Conservation (phyloP, 2,329 filamentous ascomycete species). For the Sclerotinia minor region DNA sequence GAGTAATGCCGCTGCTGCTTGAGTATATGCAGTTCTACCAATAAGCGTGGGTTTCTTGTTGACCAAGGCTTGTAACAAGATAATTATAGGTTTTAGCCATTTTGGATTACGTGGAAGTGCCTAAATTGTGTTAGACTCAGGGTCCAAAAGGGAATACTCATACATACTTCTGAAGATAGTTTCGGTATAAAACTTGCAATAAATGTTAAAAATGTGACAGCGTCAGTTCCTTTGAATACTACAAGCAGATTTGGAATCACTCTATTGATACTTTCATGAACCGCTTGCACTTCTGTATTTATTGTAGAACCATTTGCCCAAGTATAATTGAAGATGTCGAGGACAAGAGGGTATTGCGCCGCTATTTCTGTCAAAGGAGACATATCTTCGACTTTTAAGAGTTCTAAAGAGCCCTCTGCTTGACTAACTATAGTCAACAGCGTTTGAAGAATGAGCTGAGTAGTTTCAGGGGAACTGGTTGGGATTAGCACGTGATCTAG, state of each 20-base stretch:
- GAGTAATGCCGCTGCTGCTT: conserved; percentile 58
- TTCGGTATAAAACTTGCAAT: conserved; percentile 54
- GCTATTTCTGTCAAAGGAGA: conserved; percentile 58
- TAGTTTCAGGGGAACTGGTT: conserved; percentile 54
- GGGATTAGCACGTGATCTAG: conserved; percentile 25
- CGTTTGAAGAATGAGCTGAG: conserved; percentile 55
- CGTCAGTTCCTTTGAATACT: conserved; percentile 60
- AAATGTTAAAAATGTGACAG: conserved; percentile 59
- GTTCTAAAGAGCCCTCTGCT: conserved; percentile 50
- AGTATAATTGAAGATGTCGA: conserved; percentile 57
- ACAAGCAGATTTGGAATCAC: conserved; percentile 52
- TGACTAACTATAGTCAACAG: conserved; percentile 57
- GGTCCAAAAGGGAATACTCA: neutral
- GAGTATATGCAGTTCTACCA: conserved; percentile 59
- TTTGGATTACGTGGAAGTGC: conserved; percentile 50
- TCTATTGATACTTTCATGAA: conserved; percentile 48
- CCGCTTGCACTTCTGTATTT: conserved; percentile 38
- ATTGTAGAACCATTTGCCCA: conserved; percentile 54
- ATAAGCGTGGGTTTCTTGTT: conserved; percentile 55
- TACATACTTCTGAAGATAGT: conserved; percentile 50
- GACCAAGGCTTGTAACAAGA: conserved; percentile 55
- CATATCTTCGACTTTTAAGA: conserved; percentile 53
- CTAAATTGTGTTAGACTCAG: conserved; percentile 42
- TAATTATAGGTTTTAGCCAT: conserved; percentile 54
- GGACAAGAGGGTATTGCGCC: conserved; percentile 52